phyloP scores from a whole-genome alignment of 2,329 filamentous ascomycete genomes.

The Parastagonospora avenae region DNA sequence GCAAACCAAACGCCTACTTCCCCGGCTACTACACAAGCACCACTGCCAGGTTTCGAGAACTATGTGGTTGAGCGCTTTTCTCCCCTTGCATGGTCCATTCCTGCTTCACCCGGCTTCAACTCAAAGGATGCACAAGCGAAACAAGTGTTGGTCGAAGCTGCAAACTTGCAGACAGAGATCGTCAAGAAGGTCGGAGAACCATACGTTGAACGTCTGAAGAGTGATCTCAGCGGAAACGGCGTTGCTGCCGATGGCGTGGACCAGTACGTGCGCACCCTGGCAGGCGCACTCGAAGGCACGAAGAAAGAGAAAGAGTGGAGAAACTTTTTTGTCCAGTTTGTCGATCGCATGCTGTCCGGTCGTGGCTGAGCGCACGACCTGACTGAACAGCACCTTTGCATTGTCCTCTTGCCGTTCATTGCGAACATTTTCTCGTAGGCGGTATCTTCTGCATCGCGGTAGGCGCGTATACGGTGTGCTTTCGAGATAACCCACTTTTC shows the following conservation, averaged over 20 bases:
- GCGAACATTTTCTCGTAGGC: slow-evolving; percentile 9
- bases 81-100: slow-evolving; percentile 85
- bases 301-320: slow-evolving; percentile 52
- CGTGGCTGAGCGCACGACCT: slow-evolving; percentile 14
- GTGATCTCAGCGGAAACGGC: slow-evolving; percentile 69
- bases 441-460: slow-evolving; percentile 24
- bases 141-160: slow-evolving; percentile 87
- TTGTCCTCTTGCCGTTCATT: slow-evolving; percentile 8
- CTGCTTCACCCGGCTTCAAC: slow-evolving; percentile 78
- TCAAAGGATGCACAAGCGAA: slow-evolving; percentile 86
- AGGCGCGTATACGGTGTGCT: slow-evolving; percentile 19
- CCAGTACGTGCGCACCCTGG: slow-evolving; percentile 62
- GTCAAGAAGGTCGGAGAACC: slow-evolving; percentile 85
- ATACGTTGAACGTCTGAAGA: slow-evolving; percentile 73
- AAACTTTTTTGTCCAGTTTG: slow-evolving; percentile 53
- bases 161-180: slow-evolving; percentile 83
- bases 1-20: slow-evolving; percentile 40
- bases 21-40: slow-evolving; percentile 58
- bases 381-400: background rate
- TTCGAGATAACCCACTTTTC: slow-evolving; percentile 24
- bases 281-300: slow-evolving; percentile 38
- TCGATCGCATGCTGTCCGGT: slow-evolving; percentile 38
- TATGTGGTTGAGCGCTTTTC: slow-evolving; percentile 93
- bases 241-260: slow-evolving; percentile 68
- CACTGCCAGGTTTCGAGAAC: slow-evolving; percentile 83